phyloP scores from a whole-genome alignment of 108 stramenopile genomes.

The Cyclotella cryptica region DNA sequence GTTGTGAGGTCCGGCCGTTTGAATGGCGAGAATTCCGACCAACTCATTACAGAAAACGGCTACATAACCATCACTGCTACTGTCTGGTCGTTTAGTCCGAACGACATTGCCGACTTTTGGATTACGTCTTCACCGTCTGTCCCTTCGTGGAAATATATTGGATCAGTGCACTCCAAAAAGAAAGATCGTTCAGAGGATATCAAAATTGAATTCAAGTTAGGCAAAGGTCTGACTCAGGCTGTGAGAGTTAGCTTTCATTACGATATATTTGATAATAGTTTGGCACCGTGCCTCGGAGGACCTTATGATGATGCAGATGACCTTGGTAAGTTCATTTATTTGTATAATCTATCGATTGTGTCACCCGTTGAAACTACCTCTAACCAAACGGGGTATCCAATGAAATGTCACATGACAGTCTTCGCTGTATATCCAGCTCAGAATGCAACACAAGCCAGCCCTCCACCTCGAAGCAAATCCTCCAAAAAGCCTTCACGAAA shows the following conservation, averaged over 20 bases:
- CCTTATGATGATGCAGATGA: conserved; percentile 15
- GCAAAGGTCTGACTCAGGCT: conserved; percentile 10
- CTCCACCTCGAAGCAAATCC: no score
- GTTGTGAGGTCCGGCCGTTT: conserved; percentile 10
- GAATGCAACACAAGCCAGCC: no score
- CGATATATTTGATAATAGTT: neutral
- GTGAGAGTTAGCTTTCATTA: conserved; percentile 37
- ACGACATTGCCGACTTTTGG: conserved; percentile 31
- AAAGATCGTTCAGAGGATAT: neutral
- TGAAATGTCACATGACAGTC: no score
- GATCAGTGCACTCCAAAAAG: neutral
- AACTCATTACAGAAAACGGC: neutral
- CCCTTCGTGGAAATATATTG: conserved; percentile 20
- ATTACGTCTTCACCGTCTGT: neutral
- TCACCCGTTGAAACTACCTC: no score
- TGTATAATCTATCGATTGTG: no score
- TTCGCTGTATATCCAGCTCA: no score
- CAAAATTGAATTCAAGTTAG: conserved; percentile 8
- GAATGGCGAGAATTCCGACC: neutral
- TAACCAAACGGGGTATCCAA: no score
- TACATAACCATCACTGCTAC: conserved; percentile 16
- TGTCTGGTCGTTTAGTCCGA: conserved; percentile 17
- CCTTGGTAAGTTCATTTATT: neutral
- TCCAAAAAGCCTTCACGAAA: no score
- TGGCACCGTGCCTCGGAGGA: neutral